Conservation (phyloP, 176 grass and related monocot species). For the Ampelocalamus luodianensis region DNA sequence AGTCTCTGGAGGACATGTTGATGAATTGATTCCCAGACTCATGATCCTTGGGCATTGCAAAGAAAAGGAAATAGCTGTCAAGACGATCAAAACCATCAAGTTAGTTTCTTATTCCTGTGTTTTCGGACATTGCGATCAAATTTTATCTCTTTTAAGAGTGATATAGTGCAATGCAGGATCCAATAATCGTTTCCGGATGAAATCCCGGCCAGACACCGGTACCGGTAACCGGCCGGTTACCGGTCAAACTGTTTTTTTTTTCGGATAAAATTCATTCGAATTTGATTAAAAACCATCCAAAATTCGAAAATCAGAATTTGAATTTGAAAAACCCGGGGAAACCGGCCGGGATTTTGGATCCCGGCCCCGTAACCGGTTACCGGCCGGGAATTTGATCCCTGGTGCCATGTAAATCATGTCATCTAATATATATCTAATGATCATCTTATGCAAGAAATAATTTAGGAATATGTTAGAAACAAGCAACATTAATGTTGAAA, state of each 20-base stretch:
- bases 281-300: no score
- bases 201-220: no score
- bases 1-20: conserved; percentile 51
- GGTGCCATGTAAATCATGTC: conserved; percentile 4
- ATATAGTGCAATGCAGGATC: no score
- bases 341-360: no score
- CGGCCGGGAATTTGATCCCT: no score
- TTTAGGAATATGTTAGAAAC: conserved; percentile 1
- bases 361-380: no score
- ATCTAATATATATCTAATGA: not conserved
- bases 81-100: conserved; percentile 87
- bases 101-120: conserved; percentile 47
- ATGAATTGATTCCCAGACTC: conserved; percentile 67
- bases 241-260: no score
- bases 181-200: no score
- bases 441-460: not conserved
- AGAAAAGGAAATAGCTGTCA: conserved; percentile 66
- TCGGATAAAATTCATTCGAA: no score
- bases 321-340: no score
- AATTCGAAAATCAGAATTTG: no score
- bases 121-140: not conserved
- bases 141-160: conserved; percentile 17
- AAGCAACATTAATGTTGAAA: not conserved
- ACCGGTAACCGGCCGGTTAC: no score
- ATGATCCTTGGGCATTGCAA: conserved; percentile 65